Conservation (phyloP, 345 rosid genomes). For the Pugionium cornutum region DNA sequence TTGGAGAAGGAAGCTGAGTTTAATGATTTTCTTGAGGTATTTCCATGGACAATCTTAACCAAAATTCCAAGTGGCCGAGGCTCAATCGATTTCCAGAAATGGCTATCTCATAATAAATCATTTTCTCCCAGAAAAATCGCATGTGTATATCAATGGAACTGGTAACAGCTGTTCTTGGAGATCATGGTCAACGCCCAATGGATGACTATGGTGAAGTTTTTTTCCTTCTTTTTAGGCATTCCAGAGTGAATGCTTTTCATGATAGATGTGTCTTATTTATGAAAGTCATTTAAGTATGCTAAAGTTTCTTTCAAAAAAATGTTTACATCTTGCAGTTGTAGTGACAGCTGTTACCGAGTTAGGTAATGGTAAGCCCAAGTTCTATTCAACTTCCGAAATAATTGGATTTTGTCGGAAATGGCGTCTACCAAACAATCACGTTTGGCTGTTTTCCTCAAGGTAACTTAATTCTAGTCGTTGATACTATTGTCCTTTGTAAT, state of each 20-base stretch:
- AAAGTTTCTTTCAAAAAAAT: slow-evolving; percentile 19
- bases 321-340: slow-evolving; percentile 57
- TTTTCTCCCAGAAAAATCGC: slow-evolving; percentile 57
- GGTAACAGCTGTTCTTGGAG: slow-evolving; percentile 98
- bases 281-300: slow-evolving; percentile 14
- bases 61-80: slow-evolving; percentile 13
- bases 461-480: slow-evolving; percentile 35
- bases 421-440: slow-evolving; percentile 89
- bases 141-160: slow-evolving; percentile 97
- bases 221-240: background rate
- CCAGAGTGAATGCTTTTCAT: slow-evolving; percentile 12
- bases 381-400: slow-evolving; percentile 89
- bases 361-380: slow-evolving; percentile 87
- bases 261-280: background rate
- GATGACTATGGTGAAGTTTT: slow-evolving; percentile 74
- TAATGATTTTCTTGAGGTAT: slow-evolving; percentile 90
- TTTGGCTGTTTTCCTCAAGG: slow-evolving; percentile 96
- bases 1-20: slow-evolving; percentile 67
- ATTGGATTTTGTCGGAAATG: slow-evolving; percentile 86
- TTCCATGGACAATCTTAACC: slow-evolving; percentile 8
- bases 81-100: slow-evolving; percentile 10
- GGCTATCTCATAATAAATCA: slow-evolving; percentile 17
- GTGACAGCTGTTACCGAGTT: slow-evolving; percentile 95
- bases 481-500: slow-evolving; percentile 12
- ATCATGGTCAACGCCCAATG: slow-evolving; percentile 91